Conservation (phyloP, 257 asterid species). For the Leonotis leonurus region DNA sequence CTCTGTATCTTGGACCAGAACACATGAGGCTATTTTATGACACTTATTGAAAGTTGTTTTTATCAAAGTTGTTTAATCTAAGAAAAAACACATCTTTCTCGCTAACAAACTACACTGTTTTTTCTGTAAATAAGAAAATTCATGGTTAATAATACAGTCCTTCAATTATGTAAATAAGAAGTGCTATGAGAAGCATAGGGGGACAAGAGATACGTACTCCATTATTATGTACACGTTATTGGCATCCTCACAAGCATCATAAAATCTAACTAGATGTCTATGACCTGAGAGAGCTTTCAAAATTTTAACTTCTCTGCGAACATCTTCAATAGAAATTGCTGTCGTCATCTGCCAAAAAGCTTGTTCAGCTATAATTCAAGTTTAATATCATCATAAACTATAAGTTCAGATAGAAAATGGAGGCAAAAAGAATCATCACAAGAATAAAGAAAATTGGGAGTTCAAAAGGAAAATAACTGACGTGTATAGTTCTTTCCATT, state of each 20-base stretch:
- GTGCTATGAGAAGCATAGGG: constrained; percentile 11
- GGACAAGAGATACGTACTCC: constrained; percentile 67
- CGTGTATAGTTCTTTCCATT: not conserved
- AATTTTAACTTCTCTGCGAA: constrained; percentile 91
- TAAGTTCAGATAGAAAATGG: not conserved
- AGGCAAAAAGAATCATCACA: constrained; percentile 6
- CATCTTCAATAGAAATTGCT: constrained; percentile 90
- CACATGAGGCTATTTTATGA: too few species aligned
- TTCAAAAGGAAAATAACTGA: not conserved
- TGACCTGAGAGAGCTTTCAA: constrained; percentile 92
- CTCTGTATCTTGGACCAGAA: not conserved
- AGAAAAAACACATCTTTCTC: not conserved
- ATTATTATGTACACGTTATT: constrained; percentile 83
- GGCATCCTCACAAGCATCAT: constrained; percentile 92
- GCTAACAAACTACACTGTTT: not conserved
- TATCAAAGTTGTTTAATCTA: not conserved
- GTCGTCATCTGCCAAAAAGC: constrained; percentile 79
- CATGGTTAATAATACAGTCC: too few species aligned
- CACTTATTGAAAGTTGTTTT: not conserved
- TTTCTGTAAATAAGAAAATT: too few species aligned
- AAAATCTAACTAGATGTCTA: constrained; percentile 74
- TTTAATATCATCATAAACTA: not conserved
- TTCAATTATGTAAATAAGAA: constrained; percentile 1
- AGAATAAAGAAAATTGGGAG: not conserved
- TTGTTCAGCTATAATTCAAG: constrained; percentile 18